Evolutionary conservation across 306 rosid genomes (phyloP).

Genomic region (Castanea sativa): DNA sequence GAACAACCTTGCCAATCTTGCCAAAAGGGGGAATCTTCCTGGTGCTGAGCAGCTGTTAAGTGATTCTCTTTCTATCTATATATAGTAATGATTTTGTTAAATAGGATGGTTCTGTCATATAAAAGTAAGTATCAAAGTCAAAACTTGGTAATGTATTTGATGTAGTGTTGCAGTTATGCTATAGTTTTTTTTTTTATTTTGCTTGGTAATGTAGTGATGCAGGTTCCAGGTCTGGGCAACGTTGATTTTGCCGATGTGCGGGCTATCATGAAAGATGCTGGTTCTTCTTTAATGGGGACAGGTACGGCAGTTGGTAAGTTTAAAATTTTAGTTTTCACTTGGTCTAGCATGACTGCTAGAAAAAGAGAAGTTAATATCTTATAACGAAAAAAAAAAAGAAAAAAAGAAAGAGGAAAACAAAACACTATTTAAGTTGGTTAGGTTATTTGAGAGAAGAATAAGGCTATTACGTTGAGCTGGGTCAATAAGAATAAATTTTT

Average conservation of each 20-base stretch:
- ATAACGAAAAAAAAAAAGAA: neutral
- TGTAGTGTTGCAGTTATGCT: neutral
- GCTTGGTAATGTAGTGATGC: slow-evolving; percentile 9
- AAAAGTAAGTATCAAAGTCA: neutral
- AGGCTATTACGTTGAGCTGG: too few species aligned
- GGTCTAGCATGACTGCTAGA: neutral
- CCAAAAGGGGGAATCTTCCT: slow-evolving; percentile 98
- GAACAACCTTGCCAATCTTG: slow-evolving; percentile 82
- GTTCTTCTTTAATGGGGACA: slow-evolving; percentile 88
- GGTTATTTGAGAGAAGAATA: too few species aligned
- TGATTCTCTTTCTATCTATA: neutral
- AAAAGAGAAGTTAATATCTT: neutral
- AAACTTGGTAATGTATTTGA: neutral
- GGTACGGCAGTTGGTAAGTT: slow-evolving; percentile 79
- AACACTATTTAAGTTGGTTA: too few species aligned
- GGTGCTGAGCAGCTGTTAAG: slow-evolving; percentile 96
- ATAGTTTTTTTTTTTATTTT: neutral
- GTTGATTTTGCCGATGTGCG: slow-evolving; percentile 94
- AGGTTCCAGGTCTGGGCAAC: slow-evolving; percentile 86
- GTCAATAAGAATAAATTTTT: too few species aligned
- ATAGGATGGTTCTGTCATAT: neutral
- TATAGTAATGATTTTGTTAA: neutral
- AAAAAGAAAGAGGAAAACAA: too few species aligned
- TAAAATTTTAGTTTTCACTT: neutral
- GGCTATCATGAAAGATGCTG: slow-evolving; percentile 89